Evolutionary conservation across 2,329 filamentous ascomycete genomes (phyloP), one percentile per base, ranked within the genome.

Genomic region (Calycina marina): DNA sequence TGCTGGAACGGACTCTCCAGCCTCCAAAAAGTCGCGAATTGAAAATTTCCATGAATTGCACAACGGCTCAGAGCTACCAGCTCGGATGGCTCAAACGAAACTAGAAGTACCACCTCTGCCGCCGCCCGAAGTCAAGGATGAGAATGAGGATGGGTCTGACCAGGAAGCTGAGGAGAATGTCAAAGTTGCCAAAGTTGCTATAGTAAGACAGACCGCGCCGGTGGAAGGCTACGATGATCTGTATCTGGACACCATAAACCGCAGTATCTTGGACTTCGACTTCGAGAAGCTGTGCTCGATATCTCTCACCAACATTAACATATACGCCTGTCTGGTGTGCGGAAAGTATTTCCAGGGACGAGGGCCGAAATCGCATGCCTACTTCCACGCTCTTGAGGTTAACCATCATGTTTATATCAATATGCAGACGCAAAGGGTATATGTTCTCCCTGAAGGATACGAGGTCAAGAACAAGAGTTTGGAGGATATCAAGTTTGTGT

Each of bases 221-320:
- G 72, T 81, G 18, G 80, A 80, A 53, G 88, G 88, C 40, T 98
- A 94, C 61, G 77, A 80, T 49, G 88, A 98, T 55, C 74, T 98
- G 16, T 98, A 98, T 56, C 80, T 98, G 46, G 90, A 98, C 62
- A 96, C 90, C 9, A 92, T 98, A 58, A 76, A 93, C 56, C 82
- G 90, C 49, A 74, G 77, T 51, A 77, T 93, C 28, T 75, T 96
- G 35, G 90, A 98, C 58, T 96, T 96, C 54, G 90, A 98, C 58
- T 98, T 98, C 54, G 90, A 98, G 55, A 98, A 98, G 64, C 72
- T 94, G 9, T 98, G 90, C 60, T 96, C 88, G 14, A 69, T 98
- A 44, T 93, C 84, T 18, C 69, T 98, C 5, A 93, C 86, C 30
- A 96, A 96, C 55, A 94, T 96, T 61, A 98, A 98, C 53, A 86